Evolutionary conservation across 495 filamentous ascomycete genomes (phyloP).

Genomic region (Aspergillus olivimuriae): DNA sequence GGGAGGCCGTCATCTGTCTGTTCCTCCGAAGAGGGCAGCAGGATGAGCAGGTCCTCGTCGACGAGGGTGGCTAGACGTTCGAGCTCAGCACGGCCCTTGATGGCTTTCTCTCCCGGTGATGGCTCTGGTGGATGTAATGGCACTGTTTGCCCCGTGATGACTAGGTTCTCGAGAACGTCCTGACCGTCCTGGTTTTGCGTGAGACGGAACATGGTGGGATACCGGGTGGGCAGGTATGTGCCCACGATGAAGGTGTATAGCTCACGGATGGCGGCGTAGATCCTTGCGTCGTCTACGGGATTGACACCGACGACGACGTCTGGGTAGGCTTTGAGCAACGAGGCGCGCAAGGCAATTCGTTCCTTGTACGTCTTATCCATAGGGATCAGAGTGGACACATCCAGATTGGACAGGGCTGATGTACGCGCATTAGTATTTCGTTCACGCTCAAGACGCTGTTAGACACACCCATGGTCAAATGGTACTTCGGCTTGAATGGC

Average conservation of each 20-base stretch:
- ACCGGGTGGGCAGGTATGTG: slow-evolving; percentile 58
- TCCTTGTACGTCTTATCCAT: slow-evolving; percentile 57
- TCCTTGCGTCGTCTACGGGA: slow-evolving; percentile 18
- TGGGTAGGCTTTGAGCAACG: slow-evolving; percentile 39
- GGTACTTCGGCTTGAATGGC: slow-evolving; percentile 65
- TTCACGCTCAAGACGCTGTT: too few relatives aligned
- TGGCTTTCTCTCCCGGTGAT: too few relatives aligned
- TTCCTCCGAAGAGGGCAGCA: slow-evolving; percentile 50
- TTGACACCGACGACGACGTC: slow-evolving; percentile 37
- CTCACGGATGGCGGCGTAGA: slow-evolving; percentile 49
- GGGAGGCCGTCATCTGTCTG: slow-evolving; percentile 2
- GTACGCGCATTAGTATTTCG: neutral
- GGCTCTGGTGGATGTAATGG: neutral
- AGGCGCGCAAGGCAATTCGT: slow-evolving; percentile 45
- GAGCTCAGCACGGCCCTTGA: slow-evolving; percentile 24
- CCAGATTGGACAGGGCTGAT: slow-evolving; percentile 39
- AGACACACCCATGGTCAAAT: slow-evolving; percentile 68
- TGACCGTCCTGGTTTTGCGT: neutral
- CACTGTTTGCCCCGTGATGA: neutral
- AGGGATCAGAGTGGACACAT: slow-evolving; percentile 52
- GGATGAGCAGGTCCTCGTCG: slow-evolving; percentile 72
- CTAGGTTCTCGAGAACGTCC: slow-evolving; percentile 6
- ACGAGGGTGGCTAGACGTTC: slow-evolving; percentile 50
- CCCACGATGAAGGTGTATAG: slow-evolving; percentile 56
- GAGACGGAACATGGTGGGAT: slow-evolving; percentile 52